Percentiles rank a stretch among this genome's conserved stretches.
Conservation (phyloP, 257 asterid genomes). For the Solanum sitiens region DNA sequence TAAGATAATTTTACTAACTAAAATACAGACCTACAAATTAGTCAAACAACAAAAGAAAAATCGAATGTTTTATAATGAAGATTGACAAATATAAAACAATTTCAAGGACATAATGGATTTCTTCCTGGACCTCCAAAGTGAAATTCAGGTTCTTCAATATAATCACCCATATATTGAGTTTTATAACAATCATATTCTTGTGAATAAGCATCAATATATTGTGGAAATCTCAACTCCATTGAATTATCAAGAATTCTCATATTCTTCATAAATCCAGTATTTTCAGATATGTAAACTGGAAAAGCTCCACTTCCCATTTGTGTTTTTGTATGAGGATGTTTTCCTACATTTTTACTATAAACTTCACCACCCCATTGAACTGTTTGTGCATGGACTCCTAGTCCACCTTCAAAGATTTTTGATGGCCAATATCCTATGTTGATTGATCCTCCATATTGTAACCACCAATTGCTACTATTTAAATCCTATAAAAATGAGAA, state of each 20-base stretch:
- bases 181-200: slow-evolving; percentile 56
- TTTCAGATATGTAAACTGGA: slow-evolving; percentile 2
- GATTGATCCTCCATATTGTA: slow-evolving; percentile 34
- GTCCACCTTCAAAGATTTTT: slow-evolving; percentile 12
- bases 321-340: slow-evolving; percentile 38
- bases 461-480: slow-evolving; percentile 51
- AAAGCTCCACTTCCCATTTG: slow-evolving; percentile 52
- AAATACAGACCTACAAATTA: not conserved
- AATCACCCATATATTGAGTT: slow-evolving; percentile 16
- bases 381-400: slow-evolving; percentile 22
- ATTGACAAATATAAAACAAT: not conserved
- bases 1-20: not conserved
- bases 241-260: slow-evolving; percentile 37
- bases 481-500: slow-evolving; percentile 25
- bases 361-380: slow-evolving; percentile 85
- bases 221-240: slow-evolving; percentile 19
- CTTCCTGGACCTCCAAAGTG: slow-evolving; percentile 69
- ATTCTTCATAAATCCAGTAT: slow-evolving; percentile 32
- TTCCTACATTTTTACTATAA: slow-evolving; percentile 41
- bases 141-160: slow-evolving; percentile 53
- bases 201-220: slow-evolving; percentile 13
- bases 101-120: slow-evolving; percentile 17
- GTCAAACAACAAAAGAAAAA: not conserved
- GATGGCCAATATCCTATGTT: slow-evolving; percentile 64
- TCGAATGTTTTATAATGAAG: not conserved